These are phyloP conservation scores for Larix sibirica DNA, from an alignment of 83 land plant genomes.

Conservation along the genomic window DNA sequence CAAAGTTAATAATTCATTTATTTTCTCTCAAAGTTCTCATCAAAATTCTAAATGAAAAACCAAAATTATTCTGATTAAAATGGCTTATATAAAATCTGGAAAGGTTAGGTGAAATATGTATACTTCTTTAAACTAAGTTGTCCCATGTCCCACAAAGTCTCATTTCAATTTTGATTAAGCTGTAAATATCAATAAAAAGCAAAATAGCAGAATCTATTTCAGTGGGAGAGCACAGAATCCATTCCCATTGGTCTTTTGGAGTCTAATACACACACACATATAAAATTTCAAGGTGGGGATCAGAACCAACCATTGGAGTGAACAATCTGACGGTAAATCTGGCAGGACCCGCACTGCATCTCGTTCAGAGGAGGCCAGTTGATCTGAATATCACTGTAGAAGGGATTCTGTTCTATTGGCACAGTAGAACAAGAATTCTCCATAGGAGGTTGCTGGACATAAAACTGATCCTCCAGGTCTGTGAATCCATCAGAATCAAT, in stretches of 20 bases:
- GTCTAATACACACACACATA: background rate
- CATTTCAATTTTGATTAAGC: too few species aligned
- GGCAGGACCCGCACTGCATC: conserved; percentile 50
- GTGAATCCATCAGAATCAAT: conserved; percentile 14
- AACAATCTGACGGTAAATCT: conserved; percentile 48
- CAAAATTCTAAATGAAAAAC: too few species aligned
- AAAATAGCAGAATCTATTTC: too few species aligned
- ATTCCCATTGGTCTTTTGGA: background rate
- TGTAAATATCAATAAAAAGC: too few species aligned
- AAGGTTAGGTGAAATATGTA: background rate
- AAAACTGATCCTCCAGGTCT: conserved; percentile 13
- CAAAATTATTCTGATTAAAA: background rate
- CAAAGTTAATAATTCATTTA: too few species aligned
- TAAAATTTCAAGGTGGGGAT: too few species aligned
- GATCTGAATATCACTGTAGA: conserved; percentile 15
- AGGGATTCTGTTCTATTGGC: conserved; percentile 3
- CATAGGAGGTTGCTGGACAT: background rate
- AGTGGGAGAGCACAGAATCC: too few species aligned
- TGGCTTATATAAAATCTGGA: background rate
- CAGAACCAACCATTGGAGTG: conserved; percentile 46
- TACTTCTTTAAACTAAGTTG: background rate
- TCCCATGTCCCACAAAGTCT: background rate
- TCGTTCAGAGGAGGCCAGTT: conserved; percentile 26
- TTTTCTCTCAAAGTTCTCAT: too few species aligned
- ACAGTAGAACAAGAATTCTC: background rate